These are phyloP conservation scores for Glonium stellatum DNA, from an alignment of 495 filamentous ascomycete species.

Conservation along the genomic window DNA sequence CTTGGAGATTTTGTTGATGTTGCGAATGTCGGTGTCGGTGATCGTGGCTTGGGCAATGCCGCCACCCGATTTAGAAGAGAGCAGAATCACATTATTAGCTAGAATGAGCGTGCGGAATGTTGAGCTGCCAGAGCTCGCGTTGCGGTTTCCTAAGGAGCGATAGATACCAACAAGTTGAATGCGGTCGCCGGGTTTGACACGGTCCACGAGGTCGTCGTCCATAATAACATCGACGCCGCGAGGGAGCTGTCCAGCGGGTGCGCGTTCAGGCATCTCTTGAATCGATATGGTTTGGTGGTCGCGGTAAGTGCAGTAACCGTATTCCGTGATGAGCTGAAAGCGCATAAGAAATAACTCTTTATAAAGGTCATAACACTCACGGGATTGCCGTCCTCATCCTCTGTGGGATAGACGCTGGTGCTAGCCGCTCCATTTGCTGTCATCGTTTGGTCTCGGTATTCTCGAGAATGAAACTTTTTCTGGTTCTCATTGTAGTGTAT, in stretches of 20 bases:
- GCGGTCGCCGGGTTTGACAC: constrained; percentile 89
- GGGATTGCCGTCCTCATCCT: constrained; percentile 76
- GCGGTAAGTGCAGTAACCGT: constrained; percentile 89
- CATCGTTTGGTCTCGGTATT: constrained; percentile 96
- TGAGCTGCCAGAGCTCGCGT: constrained; percentile 75
- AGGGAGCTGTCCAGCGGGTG: constrained; percentile 91
- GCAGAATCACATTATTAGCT: constrained; percentile 89
- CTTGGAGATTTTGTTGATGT: constrained; percentile 97
- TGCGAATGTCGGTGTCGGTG: constrained; percentile 95
- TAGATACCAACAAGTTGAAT: constrained; percentile 95
- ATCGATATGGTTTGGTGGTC: constrained; percentile 98
- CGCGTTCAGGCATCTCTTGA: constrained; percentile 98
- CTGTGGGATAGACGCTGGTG: constrained; percentile 85
- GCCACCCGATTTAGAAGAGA: constrained; percentile 93
- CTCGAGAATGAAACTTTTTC: constrained; percentile 71
- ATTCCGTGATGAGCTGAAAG: constrained; percentile 74
- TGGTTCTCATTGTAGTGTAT: constrained; percentile 89
- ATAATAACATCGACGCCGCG: constrained; percentile 96
- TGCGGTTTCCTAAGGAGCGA: constrained; percentile 87
- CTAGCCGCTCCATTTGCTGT: constrained; percentile 78
- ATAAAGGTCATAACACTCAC: constrained; percentile 37
- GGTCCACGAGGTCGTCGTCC: constrained; percentile 94
- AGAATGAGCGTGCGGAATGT: constrained; percentile 89
- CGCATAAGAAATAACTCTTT: constrained; percentile 1
- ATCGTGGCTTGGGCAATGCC: constrained; percentile 87